phyloP scores from a whole-genome alignment of 805 yeast species.

The Starmerella bombi region DNA sequence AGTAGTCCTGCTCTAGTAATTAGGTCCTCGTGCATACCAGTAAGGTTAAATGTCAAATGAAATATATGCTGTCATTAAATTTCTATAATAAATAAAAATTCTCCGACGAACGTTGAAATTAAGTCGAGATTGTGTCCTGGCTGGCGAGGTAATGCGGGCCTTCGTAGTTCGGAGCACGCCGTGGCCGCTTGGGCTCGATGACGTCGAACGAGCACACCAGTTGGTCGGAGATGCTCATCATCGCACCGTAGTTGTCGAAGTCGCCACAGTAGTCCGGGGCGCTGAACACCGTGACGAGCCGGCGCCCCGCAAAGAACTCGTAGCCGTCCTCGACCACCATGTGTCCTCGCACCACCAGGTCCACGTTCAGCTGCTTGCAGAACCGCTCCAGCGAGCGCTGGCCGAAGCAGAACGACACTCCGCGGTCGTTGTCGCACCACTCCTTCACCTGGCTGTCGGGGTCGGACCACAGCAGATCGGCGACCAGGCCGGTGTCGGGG shows the following conservation, averaged over 20 bases:
- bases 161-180: too few relatives aligned
- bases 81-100: too few relatives aligned
- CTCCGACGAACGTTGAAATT: too few relatives aligned
- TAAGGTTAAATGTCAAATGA: too few relatives aligned
- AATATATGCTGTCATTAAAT: too few relatives aligned
- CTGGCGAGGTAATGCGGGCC: too few relatives aligned
- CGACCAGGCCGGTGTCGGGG: constrained; percentile 64
- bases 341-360: constrained; percentile 71
- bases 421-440: constrained; percentile 80
- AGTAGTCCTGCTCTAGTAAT: too few relatives aligned
- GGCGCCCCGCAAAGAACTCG: constrained; percentile 58
- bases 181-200: constrained; percentile 49
- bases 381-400: constrained; percentile 67
- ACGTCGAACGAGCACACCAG: constrained; percentile 84
- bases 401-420: constrained; percentile 67
- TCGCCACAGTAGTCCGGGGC: constrained; percentile 75
- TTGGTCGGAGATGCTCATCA: constrained; percentile 88
- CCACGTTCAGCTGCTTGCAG: constrained; percentile 56
- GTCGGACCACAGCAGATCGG: constrained; percentile 73
- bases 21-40: too few relatives aligned
- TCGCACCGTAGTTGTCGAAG: constrained; percentile 92
- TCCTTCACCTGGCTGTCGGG: constrained; percentile 71
- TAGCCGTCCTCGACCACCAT: constrained; percentile 80
- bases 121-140: too few relatives aligned
- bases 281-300: constrained; percentile 57